Evolutionary conservation across 208 protist genomes (phyloP).

Genomic region (Trypanosoma cruzi): DNA sequence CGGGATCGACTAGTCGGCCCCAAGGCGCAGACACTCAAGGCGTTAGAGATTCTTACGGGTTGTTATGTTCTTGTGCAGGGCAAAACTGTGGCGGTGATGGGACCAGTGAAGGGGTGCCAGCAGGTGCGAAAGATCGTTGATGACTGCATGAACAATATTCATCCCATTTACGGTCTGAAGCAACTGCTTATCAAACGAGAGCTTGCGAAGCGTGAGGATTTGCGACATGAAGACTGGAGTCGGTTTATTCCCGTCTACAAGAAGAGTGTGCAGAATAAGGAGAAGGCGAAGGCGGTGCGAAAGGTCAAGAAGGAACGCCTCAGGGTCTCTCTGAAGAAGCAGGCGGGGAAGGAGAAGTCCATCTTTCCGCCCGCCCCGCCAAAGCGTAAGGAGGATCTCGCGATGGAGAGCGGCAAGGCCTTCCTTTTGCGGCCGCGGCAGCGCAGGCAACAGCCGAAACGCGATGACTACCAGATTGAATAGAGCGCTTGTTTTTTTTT

Average conservation of each 20-base stretch:
- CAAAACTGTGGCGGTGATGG: conserved; percentile 97
- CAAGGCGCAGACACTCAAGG: conserved; percentile 98
- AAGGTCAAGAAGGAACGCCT: conserved; percentile 90
- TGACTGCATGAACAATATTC: conserved; percentile 99
- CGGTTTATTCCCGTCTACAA: conserved; percentile 98
- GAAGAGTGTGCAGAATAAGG: conserved; percentile 88
- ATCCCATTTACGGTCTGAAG: conserved; percentile 99
- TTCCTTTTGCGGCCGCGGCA: conserved; percentile 58
- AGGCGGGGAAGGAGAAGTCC: conserved; percentile 72
- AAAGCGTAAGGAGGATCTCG: conserved; percentile 89
- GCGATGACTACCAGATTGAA: conserved; percentile 75
- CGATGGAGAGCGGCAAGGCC: conserved; percentile 92
- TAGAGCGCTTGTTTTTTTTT: background rate
- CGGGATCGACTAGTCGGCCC: conserved; percentile 99
- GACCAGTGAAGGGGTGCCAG: conserved; percentile 95
- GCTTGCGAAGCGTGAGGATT: conserved; percentile 95
- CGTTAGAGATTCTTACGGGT: conserved; percentile 98
- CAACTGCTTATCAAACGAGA: conserved; percentile 99
- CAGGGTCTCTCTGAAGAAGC: conserved; percentile 59
- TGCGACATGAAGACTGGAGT: conserved; percentile 98
- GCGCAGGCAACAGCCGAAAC: conserved; percentile 40
- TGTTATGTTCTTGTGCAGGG: conserved; percentile 99
- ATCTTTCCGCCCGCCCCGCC: conserved; percentile 90
- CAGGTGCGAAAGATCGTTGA: conserved; percentile 97
- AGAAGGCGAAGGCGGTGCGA: conserved; percentile 86